A percentile compares a stretch with the other conserved stretches of the same genome.
Evolutionary conservation across 2,329 filamentous ascomycete genomes (phyloP).

Genomic region (Nigrospora oryzae): DNA sequence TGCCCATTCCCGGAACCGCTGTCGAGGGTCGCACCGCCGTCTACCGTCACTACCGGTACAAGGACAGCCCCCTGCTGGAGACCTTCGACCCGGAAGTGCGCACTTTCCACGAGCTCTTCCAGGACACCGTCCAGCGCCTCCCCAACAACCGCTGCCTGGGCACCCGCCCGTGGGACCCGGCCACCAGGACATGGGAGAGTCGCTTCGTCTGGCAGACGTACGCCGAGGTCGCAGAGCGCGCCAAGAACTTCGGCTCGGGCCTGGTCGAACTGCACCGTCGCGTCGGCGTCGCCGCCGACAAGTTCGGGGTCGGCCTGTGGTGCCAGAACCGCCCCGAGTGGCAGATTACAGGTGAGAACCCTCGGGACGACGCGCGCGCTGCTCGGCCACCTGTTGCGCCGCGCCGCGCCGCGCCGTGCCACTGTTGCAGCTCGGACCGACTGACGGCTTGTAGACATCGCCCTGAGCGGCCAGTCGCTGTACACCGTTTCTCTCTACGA

Average conservation of each 20-base stretch:
- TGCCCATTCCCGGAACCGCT: constrained; percentile 69
- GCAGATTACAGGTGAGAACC: constrained; percentile 63
- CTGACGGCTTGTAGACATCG: constrained; percentile 55
- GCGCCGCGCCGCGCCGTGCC: too few relatives aligned
- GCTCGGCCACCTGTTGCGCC: too few relatives aligned
- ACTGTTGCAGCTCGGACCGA: constrained; percentile 3
- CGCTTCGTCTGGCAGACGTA: constrained; percentile 82
- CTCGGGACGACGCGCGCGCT: too few relatives aligned
- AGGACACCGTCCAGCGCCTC: constrained; percentile 52
- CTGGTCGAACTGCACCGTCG: constrained; percentile 73
- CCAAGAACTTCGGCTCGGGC: constrained; percentile 78
- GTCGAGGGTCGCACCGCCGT: constrained; percentile 62
- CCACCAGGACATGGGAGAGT: constrained; percentile 62
- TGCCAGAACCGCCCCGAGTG: constrained; percentile 82
- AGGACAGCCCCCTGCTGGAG: constrained; percentile 61
- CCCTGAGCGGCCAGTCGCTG: constrained; percentile 75
- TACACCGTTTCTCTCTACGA: constrained; percentile 94
- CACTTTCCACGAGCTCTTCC: constrained; percentile 77
- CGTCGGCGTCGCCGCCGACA: constrained; percentile 55
- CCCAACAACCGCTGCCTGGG: constrained; percentile 71
- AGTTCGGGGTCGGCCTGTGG: constrained; percentile 76
- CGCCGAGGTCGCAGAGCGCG: constrained; percentile 65
- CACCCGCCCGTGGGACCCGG: constrained; percentile 68
- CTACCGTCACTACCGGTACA: constrained; percentile 77
- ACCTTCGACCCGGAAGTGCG: constrained; percentile 62